phyloP scores from a whole-genome alignment of 1,284 basidiomycete species.

The Neotropicomus parvogracilis region DNA sequence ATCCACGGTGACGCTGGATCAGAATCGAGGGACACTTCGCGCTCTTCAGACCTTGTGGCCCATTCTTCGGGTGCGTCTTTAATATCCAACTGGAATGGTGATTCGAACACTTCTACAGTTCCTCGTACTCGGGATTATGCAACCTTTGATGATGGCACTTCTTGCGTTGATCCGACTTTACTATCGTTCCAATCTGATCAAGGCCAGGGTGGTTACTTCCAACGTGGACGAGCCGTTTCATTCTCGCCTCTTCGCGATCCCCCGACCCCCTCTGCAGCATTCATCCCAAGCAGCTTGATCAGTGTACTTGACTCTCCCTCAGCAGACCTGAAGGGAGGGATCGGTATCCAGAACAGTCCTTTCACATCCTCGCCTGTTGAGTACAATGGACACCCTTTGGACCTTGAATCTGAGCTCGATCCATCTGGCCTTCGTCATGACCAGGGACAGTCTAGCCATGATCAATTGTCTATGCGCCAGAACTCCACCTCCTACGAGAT shows the following conservation, averaged over 20 bases:
- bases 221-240: conserved; percentile 30
- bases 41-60: conserved; percentile 36
- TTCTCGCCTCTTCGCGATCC: conserved; percentile 54
- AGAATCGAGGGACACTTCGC: conserved; percentile 10
- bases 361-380: conserved; percentile 38
- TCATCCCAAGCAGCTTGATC: conserved; percentile 58
- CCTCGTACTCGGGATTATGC: conserved; percentile 39
- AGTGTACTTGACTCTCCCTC: conserved; percentile 49
- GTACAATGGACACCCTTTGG: conserved; percentile 24
- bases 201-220: conserved; percentile 17
- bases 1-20: conserved; percentile 6
- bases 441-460: conserved; percentile 34
- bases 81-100: conserved; percentile 27
- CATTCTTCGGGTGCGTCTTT: conserved; percentile 40
- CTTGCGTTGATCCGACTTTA: conserved; percentile 24
- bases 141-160: conserved; percentile 41
- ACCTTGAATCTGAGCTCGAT: conserved; percentile 30
- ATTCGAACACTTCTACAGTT: conserved; percentile 23
- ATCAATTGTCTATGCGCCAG: conserved; percentile 35
- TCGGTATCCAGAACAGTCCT: conserved; percentile 23
- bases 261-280: conserved; percentile 43
- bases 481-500: conserved; percentile 40
- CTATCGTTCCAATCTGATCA: conserved; percentile 18
- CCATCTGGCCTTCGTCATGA: conserved; percentile 44
- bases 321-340: conserved; percentile 26